Evolutionary conservation across 805 yeast species (phyloP).

Genomic region (Gaillardinia entomophila): DNA sequence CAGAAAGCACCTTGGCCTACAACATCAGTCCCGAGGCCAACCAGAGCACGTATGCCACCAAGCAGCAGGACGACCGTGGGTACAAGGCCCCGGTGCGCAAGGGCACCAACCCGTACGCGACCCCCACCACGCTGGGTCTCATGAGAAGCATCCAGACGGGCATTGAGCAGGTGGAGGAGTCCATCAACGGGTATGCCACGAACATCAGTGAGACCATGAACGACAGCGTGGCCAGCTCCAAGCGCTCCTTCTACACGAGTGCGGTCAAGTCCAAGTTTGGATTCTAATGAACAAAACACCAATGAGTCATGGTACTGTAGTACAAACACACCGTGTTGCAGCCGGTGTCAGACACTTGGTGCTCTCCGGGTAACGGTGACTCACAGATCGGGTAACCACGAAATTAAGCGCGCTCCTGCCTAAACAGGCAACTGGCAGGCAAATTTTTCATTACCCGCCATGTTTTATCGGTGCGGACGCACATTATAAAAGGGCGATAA

Average conservation of each 20-base stretch:
- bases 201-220: conserved; percentile 48
- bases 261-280: conserved; percentile 53
- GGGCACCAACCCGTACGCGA: conserved; percentile 29
- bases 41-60: conserved; percentile 8
- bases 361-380: not conserved
- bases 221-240: conserved; percentile 45
- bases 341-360: too few species aligned
- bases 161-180: conserved; percentile 48
- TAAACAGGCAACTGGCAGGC: not conserved
- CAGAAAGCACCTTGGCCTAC: conserved; percentile 52
- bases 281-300: too few species aligned
- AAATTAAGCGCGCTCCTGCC: not conserved
- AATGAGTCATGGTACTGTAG: too few species aligned
- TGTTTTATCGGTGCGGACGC: not conserved
- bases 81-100: conserved; percentile 47
- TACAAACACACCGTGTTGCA: too few species aligned
- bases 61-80: conserved; percentile 10
- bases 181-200: conserved; percentile 53
- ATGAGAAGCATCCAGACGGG: conserved; percentile 47
- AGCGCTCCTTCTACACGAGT: conserved; percentile 45
- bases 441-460: not conserved
- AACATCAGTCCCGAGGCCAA: conserved; percentile 42
- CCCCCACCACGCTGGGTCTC: conserved; percentile 29
- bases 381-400: not conserved
- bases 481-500: not conserved